phyloP scores from a whole-genome alignment of 2,329 filamentous ascomycete genomes.

The Didymella pinodella region DNA sequence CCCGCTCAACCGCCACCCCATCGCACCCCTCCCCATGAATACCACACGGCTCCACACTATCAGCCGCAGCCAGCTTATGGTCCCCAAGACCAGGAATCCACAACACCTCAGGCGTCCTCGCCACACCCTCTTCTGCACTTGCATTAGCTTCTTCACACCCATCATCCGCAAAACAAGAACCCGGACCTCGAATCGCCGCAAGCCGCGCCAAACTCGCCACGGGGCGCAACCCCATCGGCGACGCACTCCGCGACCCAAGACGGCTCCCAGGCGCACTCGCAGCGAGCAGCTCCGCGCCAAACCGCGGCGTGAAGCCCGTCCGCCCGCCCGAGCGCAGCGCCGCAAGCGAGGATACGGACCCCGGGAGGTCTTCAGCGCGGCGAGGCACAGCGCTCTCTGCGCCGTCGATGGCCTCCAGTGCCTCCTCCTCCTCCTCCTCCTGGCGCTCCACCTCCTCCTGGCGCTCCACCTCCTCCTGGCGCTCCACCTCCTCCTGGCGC shows the following conservation, averaged over 20 bases:
- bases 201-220: constrained; percentile 7
- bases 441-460: not conserved
- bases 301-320: constrained; percentile 30
- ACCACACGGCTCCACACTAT: constrained; percentile 21
- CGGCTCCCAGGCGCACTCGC: constrained; percentile 38
- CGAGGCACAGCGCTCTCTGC: not conserved
- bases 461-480: not conserved
- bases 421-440: constrained; percentile 1
- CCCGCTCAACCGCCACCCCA: constrained; percentile 20
- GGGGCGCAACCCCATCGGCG: constrained; percentile 11
- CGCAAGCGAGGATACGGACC: not conserved
- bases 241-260: constrained; percentile 22
- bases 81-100: constrained; percentile 14
- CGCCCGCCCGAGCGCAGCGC: not conserved
- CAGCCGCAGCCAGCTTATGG: constrained; percentile 19
- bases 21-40: constrained; percentile 35
- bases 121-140: not conserved
- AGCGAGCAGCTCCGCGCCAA: constrained; percentile 33
- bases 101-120: constrained; percentile 2
- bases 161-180: not conserved
- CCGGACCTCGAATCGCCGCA: not conserved
- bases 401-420: not conserved
- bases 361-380: not conserved
- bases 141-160: not conserved
- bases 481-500: not conserved